Evolutionary conservation across 2,329 filamentous ascomycete species (phyloP).

Genomic region (Mollisiaceae sp.): DNA sequence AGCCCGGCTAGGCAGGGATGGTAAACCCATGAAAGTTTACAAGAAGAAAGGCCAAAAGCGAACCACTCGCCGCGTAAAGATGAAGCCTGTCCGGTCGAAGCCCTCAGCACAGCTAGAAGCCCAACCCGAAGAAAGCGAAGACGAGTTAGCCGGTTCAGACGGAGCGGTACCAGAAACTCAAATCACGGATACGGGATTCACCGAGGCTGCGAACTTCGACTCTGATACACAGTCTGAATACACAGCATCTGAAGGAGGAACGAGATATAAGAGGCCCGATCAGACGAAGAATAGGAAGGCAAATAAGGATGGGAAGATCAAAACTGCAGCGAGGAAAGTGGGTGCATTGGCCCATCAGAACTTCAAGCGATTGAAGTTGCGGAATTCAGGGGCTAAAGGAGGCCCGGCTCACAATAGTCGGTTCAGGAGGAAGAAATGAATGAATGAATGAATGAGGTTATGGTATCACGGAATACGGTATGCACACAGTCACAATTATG

Average conservation of each 20-base stretch:
- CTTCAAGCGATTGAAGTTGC: constrained; percentile 69
- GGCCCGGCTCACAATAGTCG: constrained; percentile 61
- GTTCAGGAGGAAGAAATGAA: constrained; percentile 57
- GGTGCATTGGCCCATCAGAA: constrained; percentile 69
- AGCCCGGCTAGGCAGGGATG: constrained; percentile 53
- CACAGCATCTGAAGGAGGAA: constrained; percentile 44
- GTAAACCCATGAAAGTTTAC: constrained; percentile 65
- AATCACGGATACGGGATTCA: constrained; percentile 29
- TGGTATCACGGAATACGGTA: background rate
- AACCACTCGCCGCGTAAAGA: constrained; percentile 72
- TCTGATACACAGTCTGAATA: constrained; percentile 41
- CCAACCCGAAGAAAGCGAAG: constrained; percentile 47
- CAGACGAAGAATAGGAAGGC: constrained; percentile 39
- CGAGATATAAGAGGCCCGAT: constrained; percentile 41
- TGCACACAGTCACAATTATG: background rate
- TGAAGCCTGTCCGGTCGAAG: constrained; percentile 58
- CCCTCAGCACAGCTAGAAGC: constrained; percentile 46
- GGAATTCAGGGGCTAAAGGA: constrained; percentile 66
- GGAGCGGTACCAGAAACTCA: constrained; percentile 36
- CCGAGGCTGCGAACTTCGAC: constrained; percentile 41
- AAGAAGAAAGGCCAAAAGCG: constrained; percentile 88
- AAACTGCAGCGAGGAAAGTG: constrained; percentile 63
- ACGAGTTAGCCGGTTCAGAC: constrained; percentile 37
- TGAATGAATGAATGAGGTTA: background rate
- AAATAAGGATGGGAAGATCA: constrained; percentile 49